phyloP scores from a whole-genome alignment of 495 filamentous ascomycete species.

The Aspergillus indologenus region DNA sequence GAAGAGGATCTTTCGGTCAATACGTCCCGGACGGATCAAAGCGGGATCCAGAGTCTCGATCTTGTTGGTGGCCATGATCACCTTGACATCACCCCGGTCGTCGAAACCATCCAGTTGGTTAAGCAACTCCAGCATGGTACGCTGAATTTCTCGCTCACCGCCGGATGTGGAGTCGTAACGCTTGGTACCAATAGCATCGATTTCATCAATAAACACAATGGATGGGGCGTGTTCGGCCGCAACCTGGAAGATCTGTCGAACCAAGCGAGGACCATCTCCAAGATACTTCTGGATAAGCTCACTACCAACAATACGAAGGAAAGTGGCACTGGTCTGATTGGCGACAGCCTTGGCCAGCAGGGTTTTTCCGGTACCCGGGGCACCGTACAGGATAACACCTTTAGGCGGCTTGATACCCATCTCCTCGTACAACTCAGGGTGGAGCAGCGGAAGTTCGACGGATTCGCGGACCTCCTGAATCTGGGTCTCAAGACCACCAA shows the following conservation, averaged over 20 bases:
- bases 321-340: slow-evolving; percentile 97
- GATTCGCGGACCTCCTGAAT: slow-evolving; percentile 98
- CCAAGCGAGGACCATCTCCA: slow-evolving; percentile 90
- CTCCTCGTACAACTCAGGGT: slow-evolving; percentile 98
- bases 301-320: slow-evolving; percentile 95
- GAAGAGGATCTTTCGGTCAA: slow-evolving; percentile 98
- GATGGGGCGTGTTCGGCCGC: slow-evolving; percentile 94
- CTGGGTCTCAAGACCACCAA: slow-evolving; percentile 90
- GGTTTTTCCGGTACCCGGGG: slow-evolving; percentile 96
- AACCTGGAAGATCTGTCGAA: slow-evolving; percentile 96
- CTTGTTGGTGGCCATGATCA: slow-evolving; percentile 99
- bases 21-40: slow-evolving; percentile 94
- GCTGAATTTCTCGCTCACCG: slow-evolving; percentile 95
- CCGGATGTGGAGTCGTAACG: slow-evolving; percentile 97
- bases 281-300: slow-evolving; percentile 99
- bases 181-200: slow-evolving; percentile 98
- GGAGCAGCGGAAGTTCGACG: slow-evolving; percentile 91
- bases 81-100: slow-evolving; percentile 98
- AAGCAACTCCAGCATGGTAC: slow-evolving; percentile 97
- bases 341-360: slow-evolving; percentile 96
- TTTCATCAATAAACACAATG: slow-evolving; percentile 99
- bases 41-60: slow-evolving; percentile 97
- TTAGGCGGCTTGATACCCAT: slow-evolving; percentile 99
- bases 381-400: slow-evolving; percentile 98
- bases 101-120: slow-evolving; percentile 99